These are phyloP conservation scores for Zasmidium cellare DNA, from an alignment of 2,329 filamentous ascomycete genomes.

Conservation along the genomic window DNA sequence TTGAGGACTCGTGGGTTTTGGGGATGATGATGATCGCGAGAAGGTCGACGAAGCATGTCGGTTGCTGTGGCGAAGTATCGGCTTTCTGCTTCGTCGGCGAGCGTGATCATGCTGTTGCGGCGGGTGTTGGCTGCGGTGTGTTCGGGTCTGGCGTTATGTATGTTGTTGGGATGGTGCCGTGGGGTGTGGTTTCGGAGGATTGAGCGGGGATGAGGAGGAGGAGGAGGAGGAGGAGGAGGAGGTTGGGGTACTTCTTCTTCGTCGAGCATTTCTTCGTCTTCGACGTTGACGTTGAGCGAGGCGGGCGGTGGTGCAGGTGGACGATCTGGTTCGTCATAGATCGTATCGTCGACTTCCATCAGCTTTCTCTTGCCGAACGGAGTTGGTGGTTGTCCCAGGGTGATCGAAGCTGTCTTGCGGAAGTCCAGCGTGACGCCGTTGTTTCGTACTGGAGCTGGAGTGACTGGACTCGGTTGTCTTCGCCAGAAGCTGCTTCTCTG, in stretches of 20 bases:
- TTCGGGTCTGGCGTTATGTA: constrained; percentile 4
- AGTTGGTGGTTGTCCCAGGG: constrained; percentile 1
- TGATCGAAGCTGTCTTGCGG: background rate
- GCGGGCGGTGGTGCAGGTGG: background rate
- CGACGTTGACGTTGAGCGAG: too few relatives aligned
- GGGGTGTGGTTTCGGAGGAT: constrained; percentile 26
- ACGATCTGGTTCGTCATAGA: constrained; percentile 16
- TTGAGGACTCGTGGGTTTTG: constrained; percentile 16
- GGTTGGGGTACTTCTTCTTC: background rate
- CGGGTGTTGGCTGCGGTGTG: constrained; percentile 29
- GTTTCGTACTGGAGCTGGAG: background rate
- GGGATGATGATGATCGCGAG: background rate
- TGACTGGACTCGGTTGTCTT: background rate
- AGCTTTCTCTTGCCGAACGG: constrained; percentile 10
- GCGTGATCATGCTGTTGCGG: constrained; percentile 26
- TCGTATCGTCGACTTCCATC: constrained; percentile 28
- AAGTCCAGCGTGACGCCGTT: constrained; percentile 14
- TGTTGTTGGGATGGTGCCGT: constrained; percentile 9
- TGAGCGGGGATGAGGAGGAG: constrained; percentile 16
- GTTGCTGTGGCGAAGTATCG: constrained; percentile 27
- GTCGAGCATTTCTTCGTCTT: constrained; percentile 1
- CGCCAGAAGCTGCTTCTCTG: constrained; percentile 3
- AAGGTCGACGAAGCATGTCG: constrained; percentile 13
- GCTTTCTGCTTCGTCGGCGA: constrained; percentile 16
- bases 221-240: background rate